These are phyloP conservation scores for Ajuga reptans DNA, from an alignment of 305 asterid genomes.

Conservation along the genomic window DNA sequence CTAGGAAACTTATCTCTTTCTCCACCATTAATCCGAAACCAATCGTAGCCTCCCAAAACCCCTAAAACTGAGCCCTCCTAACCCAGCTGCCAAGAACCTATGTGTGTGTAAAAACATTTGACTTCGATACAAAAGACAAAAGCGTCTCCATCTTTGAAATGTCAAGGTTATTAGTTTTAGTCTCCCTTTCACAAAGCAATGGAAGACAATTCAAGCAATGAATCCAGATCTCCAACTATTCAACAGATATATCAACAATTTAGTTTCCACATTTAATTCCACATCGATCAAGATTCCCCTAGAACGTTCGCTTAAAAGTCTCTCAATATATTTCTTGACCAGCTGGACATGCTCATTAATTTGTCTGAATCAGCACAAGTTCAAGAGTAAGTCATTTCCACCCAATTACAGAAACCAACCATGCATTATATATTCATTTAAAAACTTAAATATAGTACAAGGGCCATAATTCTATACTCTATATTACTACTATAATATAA, in stretches of 20 bases:
- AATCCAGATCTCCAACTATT: constrained; percentile 10
- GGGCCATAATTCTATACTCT: neutral
- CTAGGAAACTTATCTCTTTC: neutral
- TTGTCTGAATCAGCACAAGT: constrained; percentile 5
- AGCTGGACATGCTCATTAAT: neutral
- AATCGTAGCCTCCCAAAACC: too few relatives aligned
- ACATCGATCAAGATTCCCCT: constrained; percentile 14
- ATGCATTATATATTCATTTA: neutral
- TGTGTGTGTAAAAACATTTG: neutral
- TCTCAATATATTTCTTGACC: constrained; percentile 2
- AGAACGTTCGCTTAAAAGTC: constrained; percentile 14
- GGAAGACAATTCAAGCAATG: neutral
- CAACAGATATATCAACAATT: neutral
- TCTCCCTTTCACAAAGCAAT: constrained; percentile 16
- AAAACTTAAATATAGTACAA: neutral
- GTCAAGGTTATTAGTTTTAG: constrained; percentile 20
- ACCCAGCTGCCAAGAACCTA: too few relatives aligned
- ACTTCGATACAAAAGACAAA: neutral
- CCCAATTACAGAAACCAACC: constrained; percentile 17
- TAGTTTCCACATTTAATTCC: neutral
- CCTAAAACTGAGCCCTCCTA: too few relatives aligned
- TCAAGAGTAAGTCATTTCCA: constrained; percentile 14
- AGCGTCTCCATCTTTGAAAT: constrained; percentile 22
- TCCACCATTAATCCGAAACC: too few relatives aligned
- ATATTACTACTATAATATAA: neutral